Percentiles rank a stretch among this genome's conserved stretches.
Conservation (phyloP, 176 grass and related monocot genomes). For the Lolium rigidum region DNA sequence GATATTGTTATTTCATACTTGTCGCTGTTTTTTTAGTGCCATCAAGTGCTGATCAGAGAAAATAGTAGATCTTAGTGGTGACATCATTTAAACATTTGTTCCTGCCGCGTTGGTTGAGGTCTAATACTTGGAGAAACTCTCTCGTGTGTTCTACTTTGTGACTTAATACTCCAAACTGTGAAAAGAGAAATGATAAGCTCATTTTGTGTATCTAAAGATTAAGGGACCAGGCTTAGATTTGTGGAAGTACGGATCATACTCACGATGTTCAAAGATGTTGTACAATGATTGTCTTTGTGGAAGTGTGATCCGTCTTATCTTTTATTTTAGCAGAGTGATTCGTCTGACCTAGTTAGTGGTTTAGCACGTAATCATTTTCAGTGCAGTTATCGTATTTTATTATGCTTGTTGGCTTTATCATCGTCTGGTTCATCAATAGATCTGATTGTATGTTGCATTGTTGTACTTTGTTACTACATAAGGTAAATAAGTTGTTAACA, state of each 20-base stretch:
- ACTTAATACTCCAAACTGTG: not conserved
- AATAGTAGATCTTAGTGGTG: not conserved
- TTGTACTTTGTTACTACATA: slow-evolving; percentile 21
- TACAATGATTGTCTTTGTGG: not conserved
- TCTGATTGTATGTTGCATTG: slow-evolving; percentile 33
- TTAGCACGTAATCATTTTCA: not conserved
- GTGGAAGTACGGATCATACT: not conserved
- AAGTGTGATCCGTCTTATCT: slow-evolving; percentile 2
- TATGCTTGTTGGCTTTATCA: not conserved
- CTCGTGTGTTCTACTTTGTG: not conserved
- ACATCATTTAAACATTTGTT: not conserved
- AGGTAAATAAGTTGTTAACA: slow-evolving; percentile 22
- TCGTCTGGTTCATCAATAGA: slow-evolving; percentile 3
- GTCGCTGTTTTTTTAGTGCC: not conserved
- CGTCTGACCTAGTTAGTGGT: not conserved
- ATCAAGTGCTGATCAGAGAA: not conserved
- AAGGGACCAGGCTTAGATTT: not conserved
- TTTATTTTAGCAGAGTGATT: not conserved
- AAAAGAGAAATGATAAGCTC: not conserved
- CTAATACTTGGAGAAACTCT: not conserved
- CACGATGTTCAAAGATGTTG: slow-evolving; percentile 22
- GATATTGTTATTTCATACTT: not conserved
- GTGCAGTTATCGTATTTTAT: slow-evolving; percentile 27
- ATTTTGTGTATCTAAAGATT: slow-evolving; percentile 21
- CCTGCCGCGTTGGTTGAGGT: slow-evolving; percentile 17